These are phyloP conservation scores for Candida morakotiae DNA, from an alignment of 805 yeast species.

Conservation along the genomic window DNA sequence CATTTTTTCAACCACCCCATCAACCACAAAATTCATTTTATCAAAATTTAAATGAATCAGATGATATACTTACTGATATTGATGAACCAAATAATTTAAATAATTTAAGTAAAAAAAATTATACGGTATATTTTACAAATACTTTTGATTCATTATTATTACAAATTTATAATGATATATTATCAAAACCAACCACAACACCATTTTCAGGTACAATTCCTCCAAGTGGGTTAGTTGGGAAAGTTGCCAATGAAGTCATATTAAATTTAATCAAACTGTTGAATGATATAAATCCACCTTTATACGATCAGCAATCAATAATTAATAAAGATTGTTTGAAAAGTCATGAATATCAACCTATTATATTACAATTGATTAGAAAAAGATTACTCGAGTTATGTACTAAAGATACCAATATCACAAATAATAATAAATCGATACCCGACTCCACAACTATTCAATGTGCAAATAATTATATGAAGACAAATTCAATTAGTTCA, in stretches of 20 bases:
- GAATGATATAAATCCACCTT: slow-evolving; percentile 13
- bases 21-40: slow-evolving; percentile 1
- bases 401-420: slow-evolving; percentile 12
- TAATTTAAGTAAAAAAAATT: slow-evolving; percentile 20
- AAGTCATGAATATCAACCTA: slow-evolving; percentile 32
- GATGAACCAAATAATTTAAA: slow-evolving; percentile 22
- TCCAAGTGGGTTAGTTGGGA: slow-evolving; percentile 41
- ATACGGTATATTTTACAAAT: slow-evolving; percentile 32
- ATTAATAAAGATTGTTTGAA: slow-evolving; percentile 28
- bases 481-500: slow-evolving; percentile 38
- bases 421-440: no score
- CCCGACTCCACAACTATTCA: slow-evolving; percentile 24
- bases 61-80: slow-evolving; percentile 38
- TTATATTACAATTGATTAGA: slow-evolving; percentile 38
- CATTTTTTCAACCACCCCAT: slow-evolving; percentile 9
- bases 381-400: slow-evolving; percentile 40
- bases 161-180: slow-evolving; percentile 28
- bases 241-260: slow-evolving; percentile 41
- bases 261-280: slow-evolving; percentile 17
- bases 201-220: slow-evolving; percentile 41
- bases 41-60: slow-evolving; percentile 32
- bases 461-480: slow-evolving; percentile 6
- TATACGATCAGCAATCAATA: slow-evolving; percentile 31
- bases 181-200: slow-evolving; percentile 41
- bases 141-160: slow-evolving; percentile 34